phyloP scores from a whole-genome alignment of 139 green algal genomes.

The Tetradesmus obliquus region DNA sequence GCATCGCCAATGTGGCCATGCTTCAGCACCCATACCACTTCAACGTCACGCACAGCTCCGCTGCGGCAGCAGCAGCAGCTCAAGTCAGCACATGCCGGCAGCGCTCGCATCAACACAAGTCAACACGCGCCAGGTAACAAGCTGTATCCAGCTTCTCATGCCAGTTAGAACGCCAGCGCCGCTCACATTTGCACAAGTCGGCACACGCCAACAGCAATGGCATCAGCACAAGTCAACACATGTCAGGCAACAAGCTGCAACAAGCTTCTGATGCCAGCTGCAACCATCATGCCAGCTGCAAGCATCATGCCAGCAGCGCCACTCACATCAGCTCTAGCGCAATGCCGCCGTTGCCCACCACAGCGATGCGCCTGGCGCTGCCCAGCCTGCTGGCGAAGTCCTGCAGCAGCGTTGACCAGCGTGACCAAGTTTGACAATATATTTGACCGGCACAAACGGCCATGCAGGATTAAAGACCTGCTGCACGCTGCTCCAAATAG shows the following conservation, averaged over 20 bases:
- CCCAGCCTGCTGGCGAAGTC: constrained; percentile 48
- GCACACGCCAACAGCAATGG: neutral
- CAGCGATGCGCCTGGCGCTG: constrained; percentile 53
- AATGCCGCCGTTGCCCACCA: constrained; percentile 93
- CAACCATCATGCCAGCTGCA: neutral
- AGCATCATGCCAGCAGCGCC: neutral
- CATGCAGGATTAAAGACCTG: neutral
- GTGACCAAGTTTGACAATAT: neutral
- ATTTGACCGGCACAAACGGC: neutral
- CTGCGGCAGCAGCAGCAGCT: constrained; percentile 39
- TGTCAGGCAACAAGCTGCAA: neutral
- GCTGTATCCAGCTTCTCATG: no score
- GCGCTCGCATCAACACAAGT: neutral
- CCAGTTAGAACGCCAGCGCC: neutral
- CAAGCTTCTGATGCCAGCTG: no score
- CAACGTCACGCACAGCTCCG: constrained; percentile 53
- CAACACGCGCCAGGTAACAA: neutral
- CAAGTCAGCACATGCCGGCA: neutral
- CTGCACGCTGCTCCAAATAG: neutral
- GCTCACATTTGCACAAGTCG: constrained; percentile 45
- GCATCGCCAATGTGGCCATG: constrained; percentile 88
- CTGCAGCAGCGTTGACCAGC: constrained; percentile 18
- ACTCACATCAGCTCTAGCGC: constrained; percentile 81
- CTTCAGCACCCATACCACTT: constrained; percentile 84
- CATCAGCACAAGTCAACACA: neutral